Evolutionary conservation across 805 yeast genomes (phyloP).

Genomic region (Ogataea saltuana): DNA sequence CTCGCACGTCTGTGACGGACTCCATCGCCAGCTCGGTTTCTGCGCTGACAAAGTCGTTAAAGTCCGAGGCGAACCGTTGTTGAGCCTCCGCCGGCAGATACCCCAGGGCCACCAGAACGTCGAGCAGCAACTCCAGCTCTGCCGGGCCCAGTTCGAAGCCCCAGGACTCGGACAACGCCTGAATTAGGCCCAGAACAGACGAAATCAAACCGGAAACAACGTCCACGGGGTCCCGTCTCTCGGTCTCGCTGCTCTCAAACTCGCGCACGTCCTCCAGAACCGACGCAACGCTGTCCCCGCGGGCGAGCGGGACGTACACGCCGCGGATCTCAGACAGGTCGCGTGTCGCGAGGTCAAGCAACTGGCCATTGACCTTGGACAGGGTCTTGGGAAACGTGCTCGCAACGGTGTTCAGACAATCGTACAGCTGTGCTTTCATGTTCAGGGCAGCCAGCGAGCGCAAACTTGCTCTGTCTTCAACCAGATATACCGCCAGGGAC

Average conservation of each 20-base stretch:
- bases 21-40: slow-evolving; percentile 69
- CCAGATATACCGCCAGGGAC: slow-evolving; percentile 12
- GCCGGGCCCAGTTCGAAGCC: slow-evolving; percentile 15
- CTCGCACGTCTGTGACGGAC: slow-evolving; percentile 49
- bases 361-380: slow-evolving; percentile 6
- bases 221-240: slow-evolving; percentile 24
- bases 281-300: slow-evolving; percentile 4
- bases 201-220: slow-evolving; percentile 27
- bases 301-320: slow-evolving; percentile 23
- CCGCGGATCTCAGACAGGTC: slow-evolving; percentile 24
- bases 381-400: slow-evolving; percentile 29
- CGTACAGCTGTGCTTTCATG: slow-evolving; percentile 33
- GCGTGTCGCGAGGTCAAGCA: slow-evolving; percentile 16
- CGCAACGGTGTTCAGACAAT: slow-evolving; percentile 28
- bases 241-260: slow-evolving; percentile 25
- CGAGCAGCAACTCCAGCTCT: slow-evolving; percentile 24
- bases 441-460: slow-evolving; percentile 24
- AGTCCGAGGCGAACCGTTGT: slow-evolving; percentile 57
- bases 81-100: slow-evolving; percentile 43
- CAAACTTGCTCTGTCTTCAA: slow-evolving; percentile 1
- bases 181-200: slow-evolving; percentile 35
- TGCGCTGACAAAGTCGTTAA: slow-evolving; percentile 69
- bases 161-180: slow-evolving; percentile 28
- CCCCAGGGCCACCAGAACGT: slow-evolving; percentile 40
- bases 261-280: slow-evolving; percentile 25